Evolutionary conservation across 2,329 filamentous ascomycete genomes (phyloP).

Genomic region (Shiraia bambusicola): DNA sequence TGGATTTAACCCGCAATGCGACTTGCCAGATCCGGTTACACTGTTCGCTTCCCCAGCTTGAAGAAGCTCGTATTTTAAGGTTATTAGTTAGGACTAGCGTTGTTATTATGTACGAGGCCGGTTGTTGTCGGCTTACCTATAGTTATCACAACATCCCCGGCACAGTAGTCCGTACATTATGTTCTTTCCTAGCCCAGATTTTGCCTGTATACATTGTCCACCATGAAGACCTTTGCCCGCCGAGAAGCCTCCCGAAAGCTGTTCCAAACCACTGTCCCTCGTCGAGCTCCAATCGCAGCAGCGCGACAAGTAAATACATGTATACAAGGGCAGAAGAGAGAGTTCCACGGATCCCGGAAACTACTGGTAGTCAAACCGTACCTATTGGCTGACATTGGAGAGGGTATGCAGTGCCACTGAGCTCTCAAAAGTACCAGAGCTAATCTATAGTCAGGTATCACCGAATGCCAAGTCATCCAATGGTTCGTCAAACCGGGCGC

Average conservation of each 20-base stretch:
- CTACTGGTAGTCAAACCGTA: conserved; percentile 70
- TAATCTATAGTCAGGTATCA: conserved; percentile 67
- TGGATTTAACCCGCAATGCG: conserved; percentile 22
- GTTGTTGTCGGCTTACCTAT: conserved; percentile 21
- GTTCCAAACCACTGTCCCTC: conserved; percentile 20
- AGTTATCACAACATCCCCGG: conserved; percentile 16
- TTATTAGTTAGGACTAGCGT: no score
- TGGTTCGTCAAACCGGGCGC: conserved; percentile 98
- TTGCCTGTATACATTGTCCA: conserved; percentile 12
- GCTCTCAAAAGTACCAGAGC: background rate
- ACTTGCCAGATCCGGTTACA: conserved; percentile 6
- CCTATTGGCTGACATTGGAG: conserved; percentile 80
- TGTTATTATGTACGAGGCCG: conserved; percentile 14
- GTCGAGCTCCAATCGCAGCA: conserved; percentile 26
- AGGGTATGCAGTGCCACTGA: conserved; percentile 57
- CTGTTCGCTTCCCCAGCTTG: conserved; percentile 18
- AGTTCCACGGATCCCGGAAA: conserved; percentile 41
- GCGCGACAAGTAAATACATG: conserved; percentile 21
- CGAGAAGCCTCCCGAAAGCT: conserved; percentile 36
- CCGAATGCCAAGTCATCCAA: conserved; percentile 98
- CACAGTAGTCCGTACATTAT: conserved; percentile 27
- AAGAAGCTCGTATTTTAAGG: no score
- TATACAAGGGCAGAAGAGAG: conserved; percentile 34
- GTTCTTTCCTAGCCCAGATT: conserved; percentile 18
- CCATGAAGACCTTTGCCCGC: conserved; percentile 36